phyloP scores from a whole-genome alignment of 2,329 filamentous ascomycete genomes.

The Mycosphaerelloides madeirae region DNA sequence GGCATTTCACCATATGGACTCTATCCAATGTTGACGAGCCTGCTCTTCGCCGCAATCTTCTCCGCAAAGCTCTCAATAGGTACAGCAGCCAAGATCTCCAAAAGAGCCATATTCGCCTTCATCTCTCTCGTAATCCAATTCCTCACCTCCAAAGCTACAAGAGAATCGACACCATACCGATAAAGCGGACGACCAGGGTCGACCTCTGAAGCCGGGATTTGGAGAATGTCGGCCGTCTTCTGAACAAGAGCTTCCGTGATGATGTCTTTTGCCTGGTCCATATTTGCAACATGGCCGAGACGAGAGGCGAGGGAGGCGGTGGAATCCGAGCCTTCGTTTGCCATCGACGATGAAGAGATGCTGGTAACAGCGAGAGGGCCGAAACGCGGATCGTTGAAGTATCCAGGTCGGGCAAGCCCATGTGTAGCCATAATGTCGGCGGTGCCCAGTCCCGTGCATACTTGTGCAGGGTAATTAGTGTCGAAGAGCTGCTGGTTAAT shows the following conservation, averaged over 20 bases:
- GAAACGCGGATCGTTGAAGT: neutral
- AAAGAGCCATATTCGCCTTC: neutral
- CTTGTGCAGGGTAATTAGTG: neutral
- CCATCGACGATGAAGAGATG: too few species aligned
- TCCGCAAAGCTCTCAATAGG: neutral
- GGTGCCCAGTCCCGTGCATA: neutral
- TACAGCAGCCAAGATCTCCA: neutral
- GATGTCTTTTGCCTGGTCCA: neutral
- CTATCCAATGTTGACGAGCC: too few species aligned
- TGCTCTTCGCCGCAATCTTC: neutral
- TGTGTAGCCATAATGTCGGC: neutral
- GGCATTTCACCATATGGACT: too few species aligned
- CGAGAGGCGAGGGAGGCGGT: neutral
- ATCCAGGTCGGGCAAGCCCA: neutral
- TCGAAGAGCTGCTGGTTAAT: neutral
- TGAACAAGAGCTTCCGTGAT: neutral
- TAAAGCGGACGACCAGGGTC: conserved; percentile 8
- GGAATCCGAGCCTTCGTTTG: too few species aligned
- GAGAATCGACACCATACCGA: conserved; percentile 13
- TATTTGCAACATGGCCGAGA: neutral
- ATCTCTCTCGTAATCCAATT: conserved; percentile 7
- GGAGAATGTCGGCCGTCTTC: neutral
- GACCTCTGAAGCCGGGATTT: conserved; percentile 6
- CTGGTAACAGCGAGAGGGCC: neutral
- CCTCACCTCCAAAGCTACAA: conserved; percentile 15